Conservation (phyloP, 2,329 filamentous ascomycete genomes). For the Sporothrix brunneoviolacea region DNA sequence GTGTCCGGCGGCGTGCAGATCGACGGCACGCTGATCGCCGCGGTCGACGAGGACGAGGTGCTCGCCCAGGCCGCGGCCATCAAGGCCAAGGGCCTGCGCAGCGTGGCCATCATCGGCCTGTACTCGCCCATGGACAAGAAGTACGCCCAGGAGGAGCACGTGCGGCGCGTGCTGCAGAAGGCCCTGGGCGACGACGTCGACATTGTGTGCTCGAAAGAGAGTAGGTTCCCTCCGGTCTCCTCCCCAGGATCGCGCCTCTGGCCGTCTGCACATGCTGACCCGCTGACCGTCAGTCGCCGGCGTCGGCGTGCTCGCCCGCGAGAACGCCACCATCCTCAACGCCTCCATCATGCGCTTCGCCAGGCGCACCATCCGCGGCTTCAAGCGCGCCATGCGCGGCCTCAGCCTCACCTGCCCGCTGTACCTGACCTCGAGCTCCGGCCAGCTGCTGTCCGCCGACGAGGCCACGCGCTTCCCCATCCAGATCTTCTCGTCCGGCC, state of each 20-base stretch:
- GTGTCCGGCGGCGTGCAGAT: constrained; percentile 48
- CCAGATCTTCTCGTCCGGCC: constrained; percentile 35
- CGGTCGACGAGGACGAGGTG: constrained; percentile 35
- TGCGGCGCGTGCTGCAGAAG: constrained; percentile 42
- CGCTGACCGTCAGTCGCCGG: constrained; percentile 23
- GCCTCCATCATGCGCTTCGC: constrained; percentile 43
- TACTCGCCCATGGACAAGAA: constrained; percentile 52
- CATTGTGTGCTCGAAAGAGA: constrained; percentile 28
- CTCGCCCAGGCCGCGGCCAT: constrained; percentile 19
- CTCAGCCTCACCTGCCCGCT: constrained; percentile 33
- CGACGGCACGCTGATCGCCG: constrained; percentile 40
- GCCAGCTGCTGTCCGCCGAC: constrained; percentile 36
- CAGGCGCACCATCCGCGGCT: constrained; percentile 37
- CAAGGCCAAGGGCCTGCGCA: constrained; percentile 24
- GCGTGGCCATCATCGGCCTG: constrained; percentile 50
- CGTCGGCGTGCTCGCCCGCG: constrained; percentile 38
- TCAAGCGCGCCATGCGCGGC: constrained; percentile 36
- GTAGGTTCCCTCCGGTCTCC: constrained; percentile 1
- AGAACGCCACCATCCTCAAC: constrained; percentile 49
- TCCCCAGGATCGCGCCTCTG: too few relatives aligned
- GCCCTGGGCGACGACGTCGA: constrained; percentile 30
- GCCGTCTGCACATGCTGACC: background rate
- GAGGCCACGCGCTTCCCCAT: constrained; percentile 39
- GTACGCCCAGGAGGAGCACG: constrained; percentile 45
- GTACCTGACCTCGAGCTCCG: constrained; percentile 46